phyloP scores from a whole-genome alignment of 2,329 filamentous ascomycete species.

The Myriosclerotinia scirpicola region DNA sequence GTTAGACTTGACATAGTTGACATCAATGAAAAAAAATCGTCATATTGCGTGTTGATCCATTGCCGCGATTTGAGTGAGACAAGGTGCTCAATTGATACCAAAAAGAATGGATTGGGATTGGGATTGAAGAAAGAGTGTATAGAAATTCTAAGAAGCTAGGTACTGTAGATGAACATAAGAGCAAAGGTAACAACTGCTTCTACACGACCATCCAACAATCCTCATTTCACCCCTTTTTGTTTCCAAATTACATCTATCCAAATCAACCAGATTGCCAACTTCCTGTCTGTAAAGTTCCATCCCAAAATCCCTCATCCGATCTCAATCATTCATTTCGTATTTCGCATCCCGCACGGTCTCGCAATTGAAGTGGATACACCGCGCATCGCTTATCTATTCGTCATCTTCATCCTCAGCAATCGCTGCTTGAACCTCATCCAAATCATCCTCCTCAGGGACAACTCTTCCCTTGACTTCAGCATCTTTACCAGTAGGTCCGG shows the following conservation, averaged over 20 bases:
- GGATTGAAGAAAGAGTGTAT: background rate
- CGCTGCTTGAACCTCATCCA: slow-evolving; percentile 25
- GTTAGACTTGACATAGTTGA: no score
- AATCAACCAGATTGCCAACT: slow-evolving; percentile 13
- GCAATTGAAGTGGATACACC: slow-evolving; percentile 6
- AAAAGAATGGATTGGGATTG: background rate
- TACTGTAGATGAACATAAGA: background rate
- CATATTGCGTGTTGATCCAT: background rate
- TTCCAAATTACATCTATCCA: slow-evolving; percentile 1
- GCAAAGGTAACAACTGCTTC: background rate
- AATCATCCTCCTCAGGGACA: slow-evolving; percentile 24
- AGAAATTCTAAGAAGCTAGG: slow-evolving; percentile 1
- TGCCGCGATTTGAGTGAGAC: background rate
- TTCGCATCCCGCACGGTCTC: slow-evolving; percentile 10
- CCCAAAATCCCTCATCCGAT: slow-evolving; percentile 1
- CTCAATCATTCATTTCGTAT: slow-evolving; percentile 11
- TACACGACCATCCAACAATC: background rate
- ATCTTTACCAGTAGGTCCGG: slow-evolving; percentile 25
- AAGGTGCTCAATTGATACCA: background rate
- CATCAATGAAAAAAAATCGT: no score
- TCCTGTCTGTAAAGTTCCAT: background rate
- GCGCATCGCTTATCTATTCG: slow-evolving; percentile 19
- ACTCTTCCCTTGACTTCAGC: slow-evolving; percentile 21
- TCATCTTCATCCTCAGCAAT: slow-evolving; percentile 27
- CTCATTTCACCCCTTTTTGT: background rate